phyloP scores from a whole-genome alignment of 2,329 filamentous ascomycete genomes.

The Orbilia brochopaga region DNA sequence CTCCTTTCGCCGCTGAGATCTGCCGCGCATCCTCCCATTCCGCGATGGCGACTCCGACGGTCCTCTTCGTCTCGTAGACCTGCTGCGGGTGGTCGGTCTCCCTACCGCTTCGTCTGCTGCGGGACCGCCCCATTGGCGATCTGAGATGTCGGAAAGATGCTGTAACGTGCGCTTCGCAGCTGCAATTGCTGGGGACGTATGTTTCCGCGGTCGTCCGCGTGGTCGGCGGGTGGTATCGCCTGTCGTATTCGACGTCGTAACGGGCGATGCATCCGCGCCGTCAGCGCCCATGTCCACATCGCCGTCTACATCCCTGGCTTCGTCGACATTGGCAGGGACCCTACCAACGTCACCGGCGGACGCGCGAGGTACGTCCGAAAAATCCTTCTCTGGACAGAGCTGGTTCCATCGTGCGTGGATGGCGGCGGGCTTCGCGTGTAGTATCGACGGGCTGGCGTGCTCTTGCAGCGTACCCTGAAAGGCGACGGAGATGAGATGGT shows the following conservation, averaged over 20 bases:
- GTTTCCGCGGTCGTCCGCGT: constrained; percentile 10
- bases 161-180: constrained; percentile 28
- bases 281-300: neutral
- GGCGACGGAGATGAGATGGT: constrained; percentile 45
- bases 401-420: constrained; percentile 5
- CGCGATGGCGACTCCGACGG: neutral
- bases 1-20: too few relatives aligned
- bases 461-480: constrained; percentile 25
- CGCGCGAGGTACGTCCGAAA: neutral
- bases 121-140: constrained; percentile 29
- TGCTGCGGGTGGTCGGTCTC: neutral
- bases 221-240: neutral
- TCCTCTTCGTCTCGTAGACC: neutral
- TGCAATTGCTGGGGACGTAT: constrained; percentile 12
- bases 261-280: neutral
- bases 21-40: too few relatives aligned
- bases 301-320: neutral
- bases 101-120: neutral
- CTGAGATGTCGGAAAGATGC: constrained; percentile 26
- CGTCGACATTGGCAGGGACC: neutral
- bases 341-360: neutral
- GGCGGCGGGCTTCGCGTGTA: constrained; percentile 11
- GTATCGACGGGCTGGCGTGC: constrained; percentile 21
- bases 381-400: constrained; percentile 14
- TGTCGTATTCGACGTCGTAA: neutral